Conservation (phyloP, 2,329 filamentous ascomycete species). For the Elsinoe ampelina region DNA sequence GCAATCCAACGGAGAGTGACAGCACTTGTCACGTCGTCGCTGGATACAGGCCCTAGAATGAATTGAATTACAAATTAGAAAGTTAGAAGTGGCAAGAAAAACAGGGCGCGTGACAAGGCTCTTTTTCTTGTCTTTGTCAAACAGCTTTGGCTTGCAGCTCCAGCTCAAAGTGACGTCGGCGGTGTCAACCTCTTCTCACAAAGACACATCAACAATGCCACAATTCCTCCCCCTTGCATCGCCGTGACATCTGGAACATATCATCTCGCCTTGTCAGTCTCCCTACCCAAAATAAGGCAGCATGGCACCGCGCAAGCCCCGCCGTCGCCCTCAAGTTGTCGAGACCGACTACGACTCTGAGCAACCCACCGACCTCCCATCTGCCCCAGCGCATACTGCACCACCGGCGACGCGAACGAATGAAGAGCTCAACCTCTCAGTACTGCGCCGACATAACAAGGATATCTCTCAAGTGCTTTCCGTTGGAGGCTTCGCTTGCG, state of each 20-base stretch:
- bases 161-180: slow-evolving; percentile 6
- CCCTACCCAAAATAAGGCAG: too few relatives aligned
- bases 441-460: slow-evolving; percentile 73
- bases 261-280: neutral
- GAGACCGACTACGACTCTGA: slow-evolving; percentile 42
- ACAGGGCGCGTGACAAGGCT: slow-evolving; percentile 3
- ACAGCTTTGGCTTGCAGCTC: neutral
- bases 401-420: slow-evolving; percentile 54
- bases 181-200: neutral
- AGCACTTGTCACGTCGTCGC: too few relatives aligned
- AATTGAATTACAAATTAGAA: neutral
- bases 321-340: slow-evolving; percentile 10
- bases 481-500: slow-evolving; percentile 74
- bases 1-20: too few relatives aligned
- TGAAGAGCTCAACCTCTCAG: slow-evolving; percentile 77
- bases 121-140: neutral
- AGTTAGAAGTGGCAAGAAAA: neutral
- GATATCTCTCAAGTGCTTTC: slow-evolving; percentile 63
- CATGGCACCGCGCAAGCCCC: slow-evolving; percentile 7
- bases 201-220: slow-evolving; percentile 5
- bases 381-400: slow-evolving; percentile 6
- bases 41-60: too few relatives aligned
- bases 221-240: neutral
- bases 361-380: slow-evolving; percentile 26
- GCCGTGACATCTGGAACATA: slow-evolving; percentile 8